Evolutionary conservation across 2,329 filamentous ascomycete genomes (phyloP).

Genomic region (Colletotrichum falcatum): DNA sequence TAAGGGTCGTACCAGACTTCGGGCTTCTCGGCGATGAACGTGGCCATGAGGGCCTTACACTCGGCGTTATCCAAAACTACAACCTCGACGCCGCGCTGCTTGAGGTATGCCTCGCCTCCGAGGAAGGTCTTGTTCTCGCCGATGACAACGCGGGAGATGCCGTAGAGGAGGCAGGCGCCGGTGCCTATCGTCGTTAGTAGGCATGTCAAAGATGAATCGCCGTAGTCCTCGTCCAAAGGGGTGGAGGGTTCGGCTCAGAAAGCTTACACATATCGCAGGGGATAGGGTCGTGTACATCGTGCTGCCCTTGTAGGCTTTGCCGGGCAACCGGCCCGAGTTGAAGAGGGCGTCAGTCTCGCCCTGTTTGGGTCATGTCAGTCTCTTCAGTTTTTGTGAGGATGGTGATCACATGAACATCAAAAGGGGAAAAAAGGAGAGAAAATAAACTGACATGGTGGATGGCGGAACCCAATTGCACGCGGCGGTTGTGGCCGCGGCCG

Average conservation of each 20-base stretch:
- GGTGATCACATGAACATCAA: neutral
- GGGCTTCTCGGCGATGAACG: slow-evolving; percentile 79
- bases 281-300: slow-evolving; percentile 89
- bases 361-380: slow-evolving; percentile 54
- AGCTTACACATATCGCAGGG: slow-evolving; percentile 78
- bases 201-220: neutral
- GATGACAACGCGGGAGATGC: slow-evolving; percentile 78
- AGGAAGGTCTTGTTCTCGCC: slow-evolving; percentile 82
- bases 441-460: slow-evolving; percentile 72
- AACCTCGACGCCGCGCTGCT: slow-evolving; percentile 76
- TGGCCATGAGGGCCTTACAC: slow-evolving; percentile 76
- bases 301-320: slow-evolving; percentile 71
- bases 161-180: slow-evolving; percentile 81
- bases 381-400: neutral
- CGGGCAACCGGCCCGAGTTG: slow-evolving; percentile 78
- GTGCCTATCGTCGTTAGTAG: slow-evolving; percentile 56
- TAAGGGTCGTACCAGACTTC: slow-evolving; percentile 71
- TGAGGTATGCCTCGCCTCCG: slow-evolving; percentile 78
- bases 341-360: slow-evolving; percentile 82
- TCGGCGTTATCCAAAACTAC: slow-evolving; percentile 75
- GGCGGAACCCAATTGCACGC: slow-evolving; percentile 77
- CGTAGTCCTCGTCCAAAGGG: neutral
- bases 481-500: slow-evolving; percentile 80
- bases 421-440: too few relatives aligned
- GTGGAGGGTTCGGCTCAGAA: neutral